phyloP scores from a whole-genome alignment of 2,329 filamentous ascomycete genomes.

The Aspergillus amoenus region DNA sequence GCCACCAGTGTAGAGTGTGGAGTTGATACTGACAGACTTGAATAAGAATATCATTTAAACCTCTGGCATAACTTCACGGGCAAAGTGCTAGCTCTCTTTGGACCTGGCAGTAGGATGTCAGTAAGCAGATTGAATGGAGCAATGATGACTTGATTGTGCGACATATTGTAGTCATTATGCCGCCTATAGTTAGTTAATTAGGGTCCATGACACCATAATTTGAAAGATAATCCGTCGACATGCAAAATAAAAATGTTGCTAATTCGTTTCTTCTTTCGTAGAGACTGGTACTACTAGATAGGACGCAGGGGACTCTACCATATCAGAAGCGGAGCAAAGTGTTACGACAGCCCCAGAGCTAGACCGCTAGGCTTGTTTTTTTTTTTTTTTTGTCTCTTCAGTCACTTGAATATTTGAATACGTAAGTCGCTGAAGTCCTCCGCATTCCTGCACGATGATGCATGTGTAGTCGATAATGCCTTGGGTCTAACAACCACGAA shows the following conservation, averaged over 20 bases:
- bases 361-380: constrained; percentile 21
- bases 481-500: not conserved
- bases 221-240: not conserved
- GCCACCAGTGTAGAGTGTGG: too few species aligned
- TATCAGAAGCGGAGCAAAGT: constrained; percentile 1
- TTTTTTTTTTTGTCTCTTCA: not conserved
- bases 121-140: not conserved
- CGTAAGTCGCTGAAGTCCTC: not conserved
- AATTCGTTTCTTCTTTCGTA: not conserved
- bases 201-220: not conserved
- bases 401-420: not conserved
- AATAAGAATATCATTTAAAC: not conserved
- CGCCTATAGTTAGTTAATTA: not conserved
- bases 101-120: not conserved
- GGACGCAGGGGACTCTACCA: constrained; percentile 6
- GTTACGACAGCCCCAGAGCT: constrained; percentile 20
- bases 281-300: not conserved
- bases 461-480: constrained; percentile 1
- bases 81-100: not conserved
- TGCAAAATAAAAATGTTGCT: not conserved
- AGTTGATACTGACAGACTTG: not conserved
- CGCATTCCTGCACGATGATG: not conserved
- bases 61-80: not conserved
- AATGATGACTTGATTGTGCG: constrained; percentile 7
- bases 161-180: not conserved